Evolutionary conservation across 257 asterid species (phyloP), one percentile per base, ranked within the genome.

Genomic region (Nyctanthes arbortristis): DNA sequence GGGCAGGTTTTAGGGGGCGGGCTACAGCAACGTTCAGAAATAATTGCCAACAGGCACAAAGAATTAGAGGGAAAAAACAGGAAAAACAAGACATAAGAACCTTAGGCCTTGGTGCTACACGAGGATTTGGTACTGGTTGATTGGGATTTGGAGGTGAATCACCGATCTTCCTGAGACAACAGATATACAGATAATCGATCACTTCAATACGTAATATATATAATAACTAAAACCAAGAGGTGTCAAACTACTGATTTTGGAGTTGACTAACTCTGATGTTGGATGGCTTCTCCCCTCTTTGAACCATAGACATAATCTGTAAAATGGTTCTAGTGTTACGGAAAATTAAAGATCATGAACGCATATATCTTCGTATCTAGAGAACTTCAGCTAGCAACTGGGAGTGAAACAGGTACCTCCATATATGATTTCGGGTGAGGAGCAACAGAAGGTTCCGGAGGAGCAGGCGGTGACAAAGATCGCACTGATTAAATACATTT

Each of bases 81-180:
- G 33, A 62, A 73, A 43, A 27, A 63, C 18, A 33, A 65, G 66
- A n/a, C n/a, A 1, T 20, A 57, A 73, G 68, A 79, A 94, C 99
- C 97, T 94, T 89, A 61, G 92, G 88, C 84, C 75, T 82, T 25
- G 96, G 92, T 18, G 85, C 85, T 39, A 82, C 0, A 32, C 90
- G 89, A 30, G 97, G 89, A 77, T 86, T 86, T 61, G 97, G 73
- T 61, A 94, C 74, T 2, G 96, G 92, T 66, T 89, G 99, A 76
- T 88, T 81, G 7, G 97, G 97, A 83, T 94, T 91, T 34, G 97
- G 97, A 32, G 99, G 96, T 68, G 91, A 87, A 77, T 94, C 97
- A 69, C 86, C 85, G 76, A 89, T 85, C 55, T 94, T n/a, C 99
- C 99, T 91, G 90, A 76, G 54, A 78, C 68, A 39, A 57, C 7